Percentiles rank a stretch among this genome's conserved stretches.
Conservation (phyloP, 2,329 filamentous ascomycete genomes). For the Penicillium sp. region DNA sequence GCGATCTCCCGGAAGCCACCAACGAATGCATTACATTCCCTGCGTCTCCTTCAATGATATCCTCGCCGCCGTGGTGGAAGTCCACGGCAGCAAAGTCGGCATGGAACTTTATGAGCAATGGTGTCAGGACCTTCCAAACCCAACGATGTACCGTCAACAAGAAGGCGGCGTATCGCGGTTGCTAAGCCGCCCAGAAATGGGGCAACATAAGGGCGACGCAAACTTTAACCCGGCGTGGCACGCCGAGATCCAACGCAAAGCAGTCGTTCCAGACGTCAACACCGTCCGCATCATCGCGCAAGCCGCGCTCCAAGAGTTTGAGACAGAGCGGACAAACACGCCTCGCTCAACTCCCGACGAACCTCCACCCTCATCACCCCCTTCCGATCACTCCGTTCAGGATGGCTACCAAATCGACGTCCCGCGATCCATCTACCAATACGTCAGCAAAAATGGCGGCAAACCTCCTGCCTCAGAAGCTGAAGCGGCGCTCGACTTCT, state of each 20-base stretch:
- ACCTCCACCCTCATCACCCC: slow-evolving; percentile 1
- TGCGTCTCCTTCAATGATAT: slow-evolving; percentile 51
- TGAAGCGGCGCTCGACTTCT: slow-evolving; percentile 33
- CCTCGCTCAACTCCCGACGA: not conserved
- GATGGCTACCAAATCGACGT: not conserved
- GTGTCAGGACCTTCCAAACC: slow-evolving; percentile 35
- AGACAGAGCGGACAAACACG: slow-evolving; percentile 1
- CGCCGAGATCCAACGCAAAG: slow-evolving; percentile 25
- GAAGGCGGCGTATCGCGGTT: slow-evolving; percentile 31
- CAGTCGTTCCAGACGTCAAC: slow-evolving; percentile 33
- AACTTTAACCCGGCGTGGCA: slow-evolving; percentile 28
- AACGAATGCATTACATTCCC: slow-evolving; percentile 30
- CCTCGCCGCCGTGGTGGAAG: slow-evolving; percentile 55
- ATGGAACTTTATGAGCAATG: slow-evolving; percentile 50
- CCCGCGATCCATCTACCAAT: not conserved
- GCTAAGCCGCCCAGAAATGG: slow-evolving; percentile 22
- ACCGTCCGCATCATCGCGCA: slow-evolving; percentile 39
- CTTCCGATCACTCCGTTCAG: not conserved
- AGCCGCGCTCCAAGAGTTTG: slow-evolving; percentile 32
- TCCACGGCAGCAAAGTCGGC: slow-evolving; percentile 49
- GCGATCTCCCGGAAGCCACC: slow-evolving; percentile 8
- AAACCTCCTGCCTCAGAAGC: slow-evolving; percentile 14
- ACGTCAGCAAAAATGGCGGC: not conserved
- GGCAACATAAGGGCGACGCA: slow-evolving; percentile 22
- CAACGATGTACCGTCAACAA: slow-evolving; percentile 20